A percentile compares a stretch with the other conserved stretches of the same genome.
Evolutionary conservation across 768 basidiomycete genomes (phyloP).

Genomic region (Suillus americanus): DNA sequence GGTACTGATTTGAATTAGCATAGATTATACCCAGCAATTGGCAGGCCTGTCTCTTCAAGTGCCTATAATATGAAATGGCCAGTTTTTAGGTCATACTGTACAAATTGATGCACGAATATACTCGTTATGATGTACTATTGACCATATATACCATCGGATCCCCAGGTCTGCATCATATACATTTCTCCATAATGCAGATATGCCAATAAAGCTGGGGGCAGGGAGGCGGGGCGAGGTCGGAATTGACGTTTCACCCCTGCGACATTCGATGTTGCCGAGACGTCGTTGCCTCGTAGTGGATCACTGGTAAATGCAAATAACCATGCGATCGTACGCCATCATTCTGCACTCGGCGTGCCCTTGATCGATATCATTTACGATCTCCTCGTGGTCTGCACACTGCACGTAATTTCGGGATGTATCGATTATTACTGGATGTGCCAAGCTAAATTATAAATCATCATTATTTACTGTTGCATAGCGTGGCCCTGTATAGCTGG

Average conservation of each 20-base stretch:
- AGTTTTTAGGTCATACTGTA: not conserved
- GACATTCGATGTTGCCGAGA: not conserved
- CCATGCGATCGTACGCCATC: not conserved
- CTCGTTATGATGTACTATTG: not conserved
- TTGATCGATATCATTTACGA: not conserved
- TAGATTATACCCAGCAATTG: no score
- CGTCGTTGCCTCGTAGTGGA: not conserved
- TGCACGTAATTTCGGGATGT: not conserved
- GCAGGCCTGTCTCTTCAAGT: no score
- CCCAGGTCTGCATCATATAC: not conserved
- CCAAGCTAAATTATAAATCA: not conserved
- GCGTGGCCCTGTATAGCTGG: not conserved
- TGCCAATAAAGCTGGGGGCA: not conserved
- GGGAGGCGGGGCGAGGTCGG: not conserved
- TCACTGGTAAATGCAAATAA: not conserved
- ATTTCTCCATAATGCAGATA: not conserved
- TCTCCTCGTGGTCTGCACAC: not conserved
- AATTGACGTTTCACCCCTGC: no score
- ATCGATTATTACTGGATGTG: not conserved
- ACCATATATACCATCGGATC: not conserved
- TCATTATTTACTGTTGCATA: not conserved
- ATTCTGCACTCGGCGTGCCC: not conserved
- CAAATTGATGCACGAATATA: not conserved
- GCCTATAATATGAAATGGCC: not conserved
- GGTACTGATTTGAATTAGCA: not conserved